phyloP scores from a whole-genome alignment of 306 rosid species.

The Quercus gilva region DNA sequence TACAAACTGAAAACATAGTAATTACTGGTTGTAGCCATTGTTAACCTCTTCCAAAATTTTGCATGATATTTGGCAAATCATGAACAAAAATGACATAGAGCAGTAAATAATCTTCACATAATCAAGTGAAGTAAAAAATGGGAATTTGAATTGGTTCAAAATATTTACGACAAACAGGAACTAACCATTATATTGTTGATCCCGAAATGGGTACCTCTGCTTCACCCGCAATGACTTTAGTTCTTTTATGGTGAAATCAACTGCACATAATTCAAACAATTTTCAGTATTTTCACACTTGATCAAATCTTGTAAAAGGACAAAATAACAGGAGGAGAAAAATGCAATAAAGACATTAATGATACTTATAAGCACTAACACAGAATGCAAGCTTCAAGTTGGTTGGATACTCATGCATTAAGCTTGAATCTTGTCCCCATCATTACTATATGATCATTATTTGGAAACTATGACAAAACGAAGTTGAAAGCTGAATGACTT shows the following conservation, averaged over 20 bases:
- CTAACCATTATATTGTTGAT: conserved; percentile 83
- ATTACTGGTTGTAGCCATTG: neutral
- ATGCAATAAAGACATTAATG: conserved; percentile 1
- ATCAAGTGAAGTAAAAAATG: neutral
- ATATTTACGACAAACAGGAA: neutral
- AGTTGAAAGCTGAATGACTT: conserved; percentile 11
- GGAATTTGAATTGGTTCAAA: neutral
- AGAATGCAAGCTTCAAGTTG: neutral
- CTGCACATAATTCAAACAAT: conserved; percentile 39
- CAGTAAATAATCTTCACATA: neutral
- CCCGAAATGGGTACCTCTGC: conserved; percentile 73
- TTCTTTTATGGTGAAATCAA: conserved; percentile 83
- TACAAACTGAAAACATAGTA: neutral
- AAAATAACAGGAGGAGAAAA: conserved; percentile 3
- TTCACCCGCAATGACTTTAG: conserved; percentile 64
- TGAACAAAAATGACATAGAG: neutral
- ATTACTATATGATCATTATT: neutral
- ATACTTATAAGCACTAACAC: neutral
- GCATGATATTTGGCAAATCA: neutral
- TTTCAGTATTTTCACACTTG: conserved; percentile 2
- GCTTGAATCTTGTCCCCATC: neutral
- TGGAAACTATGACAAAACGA: neutral
- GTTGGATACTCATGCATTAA: conserved; percentile 7
- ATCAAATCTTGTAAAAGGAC: conserved; percentile 3
- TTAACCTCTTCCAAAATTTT: neutral